Conservation (phyloP, 768 basidiomycete species). For the Tricholoma furcatifolium region DNA sequence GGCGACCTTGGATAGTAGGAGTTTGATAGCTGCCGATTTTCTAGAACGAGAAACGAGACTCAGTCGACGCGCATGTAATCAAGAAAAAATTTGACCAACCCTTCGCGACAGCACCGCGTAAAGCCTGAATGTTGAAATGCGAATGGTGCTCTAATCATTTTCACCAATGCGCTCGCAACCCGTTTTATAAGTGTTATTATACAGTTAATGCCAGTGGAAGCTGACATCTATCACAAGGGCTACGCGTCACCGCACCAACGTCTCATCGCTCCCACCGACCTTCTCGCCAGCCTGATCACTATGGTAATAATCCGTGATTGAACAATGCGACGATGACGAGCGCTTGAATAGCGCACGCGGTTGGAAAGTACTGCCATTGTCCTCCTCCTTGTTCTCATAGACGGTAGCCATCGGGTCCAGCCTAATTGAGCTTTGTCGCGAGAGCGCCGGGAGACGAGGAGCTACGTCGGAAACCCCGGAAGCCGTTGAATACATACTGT, state of each 20-base stretch:
- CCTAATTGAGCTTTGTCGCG: conserved; percentile 17
- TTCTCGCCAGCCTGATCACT: not conserved
- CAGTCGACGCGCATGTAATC: no score
- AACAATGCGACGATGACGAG: conserved; percentile 16
- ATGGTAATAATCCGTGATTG: conserved; percentile 15
- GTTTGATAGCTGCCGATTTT: no score
- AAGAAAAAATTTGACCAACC: no score
- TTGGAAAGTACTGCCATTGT: not conserved
- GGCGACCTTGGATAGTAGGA: no score
- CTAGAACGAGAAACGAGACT: no score
- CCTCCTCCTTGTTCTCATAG: conserved; percentile 6
- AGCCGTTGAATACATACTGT: conserved; percentile 24
- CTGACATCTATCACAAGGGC: conserved; percentile 9
- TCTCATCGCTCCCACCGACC: not conserved
- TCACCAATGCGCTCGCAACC: no score
- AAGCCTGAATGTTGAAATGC: no score
- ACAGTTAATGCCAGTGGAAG: conserved; percentile 1
- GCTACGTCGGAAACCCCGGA: conserved; percentile 14
- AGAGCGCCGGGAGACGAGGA: conserved; percentile 15
- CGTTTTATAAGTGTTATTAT: no score
- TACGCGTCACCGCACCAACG: not conserved
- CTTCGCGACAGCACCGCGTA: no score
- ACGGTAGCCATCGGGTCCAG: conserved; percentile 8
- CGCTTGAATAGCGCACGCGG: conserved; percentile 6
- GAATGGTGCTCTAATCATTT: no score